These are phyloP conservation scores for Ophiostoma perfectum DNA, from an alignment of 2,329 filamentous ascomycete species.

Conservation along the genomic window DNA sequence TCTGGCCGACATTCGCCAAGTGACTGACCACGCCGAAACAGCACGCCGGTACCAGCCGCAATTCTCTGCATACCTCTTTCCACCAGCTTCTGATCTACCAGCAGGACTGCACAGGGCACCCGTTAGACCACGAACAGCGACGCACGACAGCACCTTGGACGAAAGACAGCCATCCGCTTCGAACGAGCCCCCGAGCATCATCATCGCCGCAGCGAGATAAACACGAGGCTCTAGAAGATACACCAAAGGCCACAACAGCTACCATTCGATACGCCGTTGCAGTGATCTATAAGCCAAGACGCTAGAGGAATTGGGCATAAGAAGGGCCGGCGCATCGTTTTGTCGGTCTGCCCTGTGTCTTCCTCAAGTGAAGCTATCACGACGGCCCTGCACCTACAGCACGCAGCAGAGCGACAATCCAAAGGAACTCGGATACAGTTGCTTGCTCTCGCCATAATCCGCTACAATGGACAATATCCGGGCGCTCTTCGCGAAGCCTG, in stretches of 20 bases:
- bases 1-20: neutral
- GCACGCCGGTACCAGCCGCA: neutral
- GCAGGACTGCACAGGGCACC: neutral
- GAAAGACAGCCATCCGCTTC: neutral
- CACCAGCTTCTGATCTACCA: neutral
- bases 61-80: neutral
- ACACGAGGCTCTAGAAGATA: neutral
- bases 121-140: neutral
- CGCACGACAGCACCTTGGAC: neutral
- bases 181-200: neutral
- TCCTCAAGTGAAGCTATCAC: neutral
- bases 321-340: neutral
- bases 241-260: too few relatives aligned
- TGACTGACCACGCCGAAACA: neutral
- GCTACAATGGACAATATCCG: constrained; percentile 74
- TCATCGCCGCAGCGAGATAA: neutral
- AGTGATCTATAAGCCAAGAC: neutral
- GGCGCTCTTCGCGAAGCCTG: constrained; percentile 82
- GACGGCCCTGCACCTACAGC: neutral
- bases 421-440: neutral
- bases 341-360: neutral
- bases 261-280: too few relatives aligned
- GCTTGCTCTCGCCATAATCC: neutral
- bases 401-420: neutral
- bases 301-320: neutral